Evolutionary conservation across 2,329 filamentous ascomycete species (phyloP), one percentile per base, ranked within the genome.

Genomic region (Beauveria brongniartii): DNA sequence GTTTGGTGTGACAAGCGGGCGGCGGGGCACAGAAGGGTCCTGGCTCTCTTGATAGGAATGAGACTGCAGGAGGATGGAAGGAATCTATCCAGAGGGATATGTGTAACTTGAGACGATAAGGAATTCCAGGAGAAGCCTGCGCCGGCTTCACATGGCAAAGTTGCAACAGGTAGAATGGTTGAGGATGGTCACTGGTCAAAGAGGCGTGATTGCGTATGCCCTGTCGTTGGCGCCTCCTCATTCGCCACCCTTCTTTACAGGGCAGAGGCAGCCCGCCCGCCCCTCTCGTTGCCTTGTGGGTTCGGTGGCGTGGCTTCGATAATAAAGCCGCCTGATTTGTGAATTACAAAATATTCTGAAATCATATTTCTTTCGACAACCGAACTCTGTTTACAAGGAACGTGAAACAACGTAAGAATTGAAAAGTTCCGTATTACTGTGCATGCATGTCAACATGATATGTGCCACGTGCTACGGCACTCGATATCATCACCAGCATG

Each of bases 171-270:
- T 8, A 44, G 41, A 43, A 51, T 28, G 37, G 43, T 51, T 47
- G 48, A 28, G n/a, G 18, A 50, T 58, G 40, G 60, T 48, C 40
- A 37, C 37, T 58, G 54, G 60, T 37, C 28, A 37, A 26, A 34
- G 54, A 52, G 20, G 41, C 26, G 28, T 59, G 60, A 58, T 62
- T 62, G 60, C 60, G 60, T 62, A 62, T 62, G 60, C 60, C 60
- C 30, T 57, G 60, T 62, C 60, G 54, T 44, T n/a, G 60, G 48
- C 48, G 40, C 52, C 51, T 50, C 52, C 37, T 30, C 28, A 26
- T 59, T 59, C 47, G 56, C 56, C 56, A 59, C 56, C 26, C 34
- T 43, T 41, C 41, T 14, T 37, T 10, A n/a, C 24, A 26, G 24
- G 41, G 43, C 24, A 37, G 44, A n/a, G 10, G 46, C 28, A 34